Evolutionary conservation across 257 asterid species (phyloP).

Genomic region (Lantana camara): DNA sequence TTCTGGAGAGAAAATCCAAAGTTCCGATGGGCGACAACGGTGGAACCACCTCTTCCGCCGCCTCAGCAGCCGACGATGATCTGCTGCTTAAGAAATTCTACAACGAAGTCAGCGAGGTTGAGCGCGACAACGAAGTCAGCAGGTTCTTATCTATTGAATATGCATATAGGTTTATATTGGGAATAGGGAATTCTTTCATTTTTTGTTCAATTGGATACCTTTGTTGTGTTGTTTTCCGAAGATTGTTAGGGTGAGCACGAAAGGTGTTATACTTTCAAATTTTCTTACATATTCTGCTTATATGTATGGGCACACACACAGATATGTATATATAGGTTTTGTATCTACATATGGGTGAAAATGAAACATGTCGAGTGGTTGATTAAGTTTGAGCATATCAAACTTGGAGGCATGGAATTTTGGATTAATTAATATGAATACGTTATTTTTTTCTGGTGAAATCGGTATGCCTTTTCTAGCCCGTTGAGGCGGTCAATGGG

Average conservation of each 20-base stretch:
- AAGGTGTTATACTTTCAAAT: neutral
- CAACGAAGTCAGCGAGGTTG: constrained; percentile 97
- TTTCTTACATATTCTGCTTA: neutral
- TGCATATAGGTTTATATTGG: constrained; percentile 24
- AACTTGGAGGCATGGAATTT: constrained; percentile 15
- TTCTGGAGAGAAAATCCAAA: constrained; percentile 19
- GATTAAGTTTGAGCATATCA: constrained; percentile 16
- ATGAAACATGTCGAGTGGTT: constrained; percentile 4
- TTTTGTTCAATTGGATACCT: constrained; percentile 15
- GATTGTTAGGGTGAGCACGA: neutral
- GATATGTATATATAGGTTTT: constrained; percentile 3
- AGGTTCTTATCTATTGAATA: constrained; percentile 46
- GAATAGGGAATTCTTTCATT: neutral
- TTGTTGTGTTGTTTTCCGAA: neutral
- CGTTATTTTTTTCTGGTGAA: neutral
- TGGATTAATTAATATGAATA: neutral
- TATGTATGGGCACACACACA: neutral
- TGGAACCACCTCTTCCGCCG: constrained; percentile 42
- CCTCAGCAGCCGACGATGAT: constrained; percentile 53
- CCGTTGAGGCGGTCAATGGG: neutral
- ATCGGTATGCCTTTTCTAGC: neutral
- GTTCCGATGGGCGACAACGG: constrained; percentile 68
- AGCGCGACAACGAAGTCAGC: constrained; percentile 91
- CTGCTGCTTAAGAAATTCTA: constrained; percentile 82
- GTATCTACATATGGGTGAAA: constrained; percentile 13